Evolutionary conservation across 73 alveolate species (phyloP).

Genomic region (Tetrahymena thermophila): DNA sequence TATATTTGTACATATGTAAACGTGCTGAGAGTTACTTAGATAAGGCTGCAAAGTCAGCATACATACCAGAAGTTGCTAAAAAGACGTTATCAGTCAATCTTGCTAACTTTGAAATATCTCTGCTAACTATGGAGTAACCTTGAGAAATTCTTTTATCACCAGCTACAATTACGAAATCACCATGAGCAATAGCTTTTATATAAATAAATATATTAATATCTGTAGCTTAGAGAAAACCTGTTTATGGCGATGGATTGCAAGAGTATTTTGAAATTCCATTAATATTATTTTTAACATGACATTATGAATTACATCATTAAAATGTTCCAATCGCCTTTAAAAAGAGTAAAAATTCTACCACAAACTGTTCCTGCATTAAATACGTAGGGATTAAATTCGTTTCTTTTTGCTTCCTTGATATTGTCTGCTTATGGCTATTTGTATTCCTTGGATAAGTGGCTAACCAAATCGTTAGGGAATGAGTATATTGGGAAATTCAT

Average conservation of each 20-base stretch:
- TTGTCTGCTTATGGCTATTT: background rate
- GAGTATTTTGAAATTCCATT: background rate
- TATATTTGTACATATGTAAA: slow-evolving; percentile 54
- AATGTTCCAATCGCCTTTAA: background rate
- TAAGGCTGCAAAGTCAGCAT: slow-evolving; percentile 64
- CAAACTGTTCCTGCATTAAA: slow-evolving; percentile 1
- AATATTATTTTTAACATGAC: too few species aligned
- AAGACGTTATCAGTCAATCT: slow-evolving; percentile 60
- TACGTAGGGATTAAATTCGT: background rate
- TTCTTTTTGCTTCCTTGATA: background rate
- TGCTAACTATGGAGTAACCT: slow-evolving; percentile 58
- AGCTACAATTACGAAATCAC: slow-evolving; percentile 10
- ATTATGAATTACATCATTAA: background rate
- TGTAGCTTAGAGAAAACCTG: background rate
- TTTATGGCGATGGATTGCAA: background rate
- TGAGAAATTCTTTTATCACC: slow-evolving; percentile 62
- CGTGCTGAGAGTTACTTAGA: slow-evolving; percentile 55
- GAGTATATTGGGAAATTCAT: background rate
- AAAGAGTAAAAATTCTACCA: background rate
- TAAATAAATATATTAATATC: background rate
- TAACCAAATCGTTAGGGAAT: background rate
- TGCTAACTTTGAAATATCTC: slow-evolving; percentile 60
- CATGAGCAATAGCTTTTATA: background rate
- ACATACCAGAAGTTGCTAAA: slow-evolving; percentile 64
- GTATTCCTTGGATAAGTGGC: background rate